phyloP scores from a whole-genome alignment of 352 stramenopile genomes.

The Phytophthora litchii region DNA sequence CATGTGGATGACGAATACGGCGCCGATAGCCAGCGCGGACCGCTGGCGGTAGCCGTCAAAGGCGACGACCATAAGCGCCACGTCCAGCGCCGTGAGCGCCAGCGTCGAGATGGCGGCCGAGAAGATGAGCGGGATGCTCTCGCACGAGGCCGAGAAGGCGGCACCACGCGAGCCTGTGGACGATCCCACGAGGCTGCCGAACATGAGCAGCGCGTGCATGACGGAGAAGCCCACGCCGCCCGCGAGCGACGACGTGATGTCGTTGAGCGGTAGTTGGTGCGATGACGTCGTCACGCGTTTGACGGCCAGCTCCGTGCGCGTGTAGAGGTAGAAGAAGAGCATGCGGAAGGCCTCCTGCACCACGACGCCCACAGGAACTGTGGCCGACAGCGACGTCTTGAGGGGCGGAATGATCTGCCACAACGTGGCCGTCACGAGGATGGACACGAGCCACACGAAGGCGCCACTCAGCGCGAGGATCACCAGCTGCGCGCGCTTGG shows the following conservation, averaged over 20 bases:
- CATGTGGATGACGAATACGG: conserved; percentile 75
- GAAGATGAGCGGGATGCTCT: conserved; percentile 76
- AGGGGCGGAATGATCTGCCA: conserved; percentile 81
- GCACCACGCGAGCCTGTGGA: conserved; percentile 72
- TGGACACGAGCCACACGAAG: conserved; percentile 84
- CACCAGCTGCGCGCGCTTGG: conserved; percentile 82
- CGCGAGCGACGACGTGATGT: conserved; percentile 81
- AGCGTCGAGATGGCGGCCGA: conserved; percentile 69
- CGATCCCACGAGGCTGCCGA: conserved; percentile 74
- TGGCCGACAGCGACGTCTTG: conserved; percentile 76
- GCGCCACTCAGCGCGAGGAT: conserved; percentile 82
- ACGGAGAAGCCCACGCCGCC: conserved; percentile 80
- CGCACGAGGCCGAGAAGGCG: conserved; percentile 75
- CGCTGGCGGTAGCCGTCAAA: conserved; percentile 84
- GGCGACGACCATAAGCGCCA: conserved; percentile 83
- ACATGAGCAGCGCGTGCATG: conserved; percentile 89
- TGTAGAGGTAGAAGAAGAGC: conserved; percentile 81
- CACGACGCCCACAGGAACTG: conserved; percentile 70
- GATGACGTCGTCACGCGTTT: conserved; percentile 76
- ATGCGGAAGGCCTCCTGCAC: conserved; percentile 75
- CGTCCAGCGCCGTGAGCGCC: conserved; percentile 76
- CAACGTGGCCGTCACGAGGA: conserved; percentile 75
- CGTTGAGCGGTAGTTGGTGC: conserved; percentile 85
- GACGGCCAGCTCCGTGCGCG: conserved; percentile 71
- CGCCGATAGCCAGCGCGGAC: conserved; percentile 47